phyloP scores from a whole-genome alignment of 176 grass and related monocot genomes.

The Carex parvula region DNA sequence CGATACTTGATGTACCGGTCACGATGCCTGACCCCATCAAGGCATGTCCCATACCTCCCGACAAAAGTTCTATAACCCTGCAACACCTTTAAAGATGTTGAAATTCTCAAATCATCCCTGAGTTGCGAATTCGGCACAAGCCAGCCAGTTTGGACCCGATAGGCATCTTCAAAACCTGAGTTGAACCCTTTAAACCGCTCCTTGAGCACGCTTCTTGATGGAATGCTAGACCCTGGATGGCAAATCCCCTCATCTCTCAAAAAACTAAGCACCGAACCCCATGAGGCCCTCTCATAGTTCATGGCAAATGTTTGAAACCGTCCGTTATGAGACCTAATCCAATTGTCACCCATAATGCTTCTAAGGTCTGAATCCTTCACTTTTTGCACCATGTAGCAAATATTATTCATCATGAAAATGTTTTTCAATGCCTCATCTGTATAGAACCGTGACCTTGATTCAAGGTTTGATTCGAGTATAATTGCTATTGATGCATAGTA shows the following conservation, averaged over 20 bases:
- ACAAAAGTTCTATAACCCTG: constrained; percentile 81
- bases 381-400: constrained; percentile 94
- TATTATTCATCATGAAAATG: constrained; percentile 94
- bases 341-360: constrained; percentile 76
- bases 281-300: constrained; percentile 73
- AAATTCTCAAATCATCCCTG: constrained; percentile 82
- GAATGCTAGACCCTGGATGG: constrained; percentile 29
- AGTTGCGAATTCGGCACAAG: constrained; percentile 61
- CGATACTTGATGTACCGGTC: constrained; percentile 75
- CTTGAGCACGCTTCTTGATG: constrained; percentile 58
- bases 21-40: constrained; percentile 50
- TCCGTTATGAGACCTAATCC: constrained; percentile 71
- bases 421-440: constrained; percentile 51
- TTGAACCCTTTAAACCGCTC: constrained; percentile 91
- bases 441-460: constrained; percentile 53
- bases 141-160: constrained; percentile 80
- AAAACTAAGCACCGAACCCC: constrained; percentile 65
- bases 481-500: constrained; percentile 39
- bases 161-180: constrained; percentile 78
- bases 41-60: constrained; percentile 43
- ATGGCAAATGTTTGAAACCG: constrained; percentile 68
- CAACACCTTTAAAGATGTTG: constrained; percentile 75
- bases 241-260: constrained; percentile 63
- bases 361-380: constrained; percentile 77
- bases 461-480: constrained; percentile 70